A percentile compares a stretch with the other conserved stretches of the same genome.
These are phyloP conservation scores for Botryotinia calthae DNA, from an alignment of 2,329 filamentous ascomycete genomes.

Conservation along the genomic window DNA sequence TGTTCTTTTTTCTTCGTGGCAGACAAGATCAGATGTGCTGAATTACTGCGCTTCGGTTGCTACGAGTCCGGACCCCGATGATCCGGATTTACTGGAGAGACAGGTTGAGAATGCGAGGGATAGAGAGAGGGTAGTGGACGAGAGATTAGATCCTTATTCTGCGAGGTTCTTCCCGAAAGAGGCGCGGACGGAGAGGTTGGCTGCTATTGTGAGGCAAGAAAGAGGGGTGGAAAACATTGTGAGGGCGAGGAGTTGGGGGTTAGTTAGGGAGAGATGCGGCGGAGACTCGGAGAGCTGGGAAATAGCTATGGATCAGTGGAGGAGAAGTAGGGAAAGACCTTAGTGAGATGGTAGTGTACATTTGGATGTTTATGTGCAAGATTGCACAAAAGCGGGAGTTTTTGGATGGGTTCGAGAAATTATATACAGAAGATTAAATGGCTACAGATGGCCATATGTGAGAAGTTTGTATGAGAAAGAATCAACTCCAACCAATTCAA, in stretches of 20 bases:
- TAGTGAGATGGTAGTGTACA: slow-evolving; percentile 1
- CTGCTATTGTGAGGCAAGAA: slow-evolving; percentile 70
- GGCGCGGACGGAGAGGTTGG: slow-evolving; percentile 75
- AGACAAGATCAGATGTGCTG: slow-evolving; percentile 75
- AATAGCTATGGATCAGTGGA: slow-evolving; percentile 62
- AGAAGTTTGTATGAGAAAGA: neutral
- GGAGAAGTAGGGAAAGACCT: slow-evolving; percentile 36
- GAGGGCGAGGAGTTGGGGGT: slow-evolving; percentile 74
- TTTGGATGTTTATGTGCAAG: neutral
- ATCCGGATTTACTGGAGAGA: slow-evolving; percentile 70
- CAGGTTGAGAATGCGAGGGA: slow-evolving; percentile 69
- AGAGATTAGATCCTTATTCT: slow-evolving; percentile 89
- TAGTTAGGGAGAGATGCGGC: slow-evolving; percentile 73
- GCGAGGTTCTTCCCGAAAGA: slow-evolving; percentile 77
- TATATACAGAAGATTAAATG: slow-evolving; percentile 1
- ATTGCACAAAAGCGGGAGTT: slow-evolving; percentile 19
- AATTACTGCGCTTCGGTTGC: slow-evolving; percentile 89
- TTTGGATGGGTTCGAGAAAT: neutral
- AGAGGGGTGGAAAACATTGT: slow-evolving; percentile 76
- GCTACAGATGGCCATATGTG: neutral
- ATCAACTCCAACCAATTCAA: neutral
- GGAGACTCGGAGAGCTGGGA: slow-evolving; percentile 60
- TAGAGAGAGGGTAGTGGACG: slow-evolving; percentile 74
- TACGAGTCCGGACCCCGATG: slow-evolving; percentile 80
- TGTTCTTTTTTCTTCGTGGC: slow-evolving; percentile 87